phyloP scores from a whole-genome alignment of 2,329 filamentous ascomycete species.

The Calonectria pseudoturangicola region DNA sequence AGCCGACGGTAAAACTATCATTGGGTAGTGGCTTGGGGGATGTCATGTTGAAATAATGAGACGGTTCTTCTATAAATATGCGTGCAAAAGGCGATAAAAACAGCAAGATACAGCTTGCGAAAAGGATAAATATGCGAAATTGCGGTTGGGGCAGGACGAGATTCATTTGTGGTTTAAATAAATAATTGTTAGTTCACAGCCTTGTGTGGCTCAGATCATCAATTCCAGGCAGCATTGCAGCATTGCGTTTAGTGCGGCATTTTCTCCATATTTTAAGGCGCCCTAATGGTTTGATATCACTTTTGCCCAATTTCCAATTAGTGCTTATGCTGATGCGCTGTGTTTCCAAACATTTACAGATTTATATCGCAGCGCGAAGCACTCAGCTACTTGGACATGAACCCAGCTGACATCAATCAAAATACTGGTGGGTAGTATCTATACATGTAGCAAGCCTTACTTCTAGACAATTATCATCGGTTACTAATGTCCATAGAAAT shows the following conservation, averaged over 20 bases:
- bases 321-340: background rate
- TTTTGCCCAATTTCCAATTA: background rate
- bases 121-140: background rate
- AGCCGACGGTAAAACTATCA: background rate
- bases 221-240: conserved; percentile 1
- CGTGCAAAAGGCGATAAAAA: background rate
- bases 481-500: too few relatives aligned
- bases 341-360: background rate
- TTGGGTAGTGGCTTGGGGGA: background rate
- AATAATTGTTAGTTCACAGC: background rate
- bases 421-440: too few relatives aligned
- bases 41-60: background rate
- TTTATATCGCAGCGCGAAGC: too few relatives aligned
- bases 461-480: too few relatives aligned
- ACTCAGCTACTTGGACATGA: too few relatives aligned
- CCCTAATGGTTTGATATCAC: background rate
- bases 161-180: background rate
- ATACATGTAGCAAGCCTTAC: too few relatives aligned
- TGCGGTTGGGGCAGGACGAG: background rate
- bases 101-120: background rate
- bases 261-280: background rate
- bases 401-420: too few relatives aligned
- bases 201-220: background rate
- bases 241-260: background rate
- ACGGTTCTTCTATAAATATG: background rate